Evolutionary conservation across 306 rosid species (phyloP).

Genomic region (Styphnolobium japonicum): DNA sequence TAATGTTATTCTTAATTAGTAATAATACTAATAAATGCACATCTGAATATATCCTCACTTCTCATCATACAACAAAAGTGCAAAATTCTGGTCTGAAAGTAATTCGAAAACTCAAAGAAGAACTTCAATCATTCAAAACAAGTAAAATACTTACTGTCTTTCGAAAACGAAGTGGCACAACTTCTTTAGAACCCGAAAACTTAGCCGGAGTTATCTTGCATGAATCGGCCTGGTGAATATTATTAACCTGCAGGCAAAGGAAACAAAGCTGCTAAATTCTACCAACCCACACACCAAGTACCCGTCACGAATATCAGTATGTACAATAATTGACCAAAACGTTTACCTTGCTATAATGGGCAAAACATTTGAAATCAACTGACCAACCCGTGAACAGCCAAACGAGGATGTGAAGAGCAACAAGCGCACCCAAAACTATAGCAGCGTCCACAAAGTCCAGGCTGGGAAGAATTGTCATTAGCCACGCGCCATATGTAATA

Average conservation of each 20-base stretch:
- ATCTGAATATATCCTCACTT: background rate
- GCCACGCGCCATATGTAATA: slow-evolving; percentile 55
- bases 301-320: background rate
- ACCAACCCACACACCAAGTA: background rate
- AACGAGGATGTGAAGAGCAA: slow-evolving; percentile 68
- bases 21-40: background rate
- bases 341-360: slow-evolving; percentile 66
- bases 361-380: slow-evolving; percentile 85
- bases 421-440: slow-evolving; percentile 67
- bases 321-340: background rate
- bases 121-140: background rate
- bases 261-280: background rate
- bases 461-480: slow-evolving; percentile 57
- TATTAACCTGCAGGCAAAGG: slow-evolving; percentile 55
- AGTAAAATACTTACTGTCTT: slow-evolving; percentile 41
- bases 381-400: slow-evolving; percentile 94
- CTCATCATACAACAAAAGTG: background rate
- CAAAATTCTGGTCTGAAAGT: background rate
- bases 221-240: slow-evolving; percentile 71
- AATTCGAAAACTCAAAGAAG: background rate
- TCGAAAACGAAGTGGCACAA: slow-evolving; percentile 68
- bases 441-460: slow-evolving; percentile 70
- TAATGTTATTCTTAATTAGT: background rate
- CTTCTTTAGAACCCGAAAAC: slow-evolving; percentile 90
- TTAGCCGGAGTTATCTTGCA: slow-evolving; percentile 92